phyloP scores from a whole-genome alignment of 805 yeast genomes.

The Phaffomyces antillensis region DNA sequence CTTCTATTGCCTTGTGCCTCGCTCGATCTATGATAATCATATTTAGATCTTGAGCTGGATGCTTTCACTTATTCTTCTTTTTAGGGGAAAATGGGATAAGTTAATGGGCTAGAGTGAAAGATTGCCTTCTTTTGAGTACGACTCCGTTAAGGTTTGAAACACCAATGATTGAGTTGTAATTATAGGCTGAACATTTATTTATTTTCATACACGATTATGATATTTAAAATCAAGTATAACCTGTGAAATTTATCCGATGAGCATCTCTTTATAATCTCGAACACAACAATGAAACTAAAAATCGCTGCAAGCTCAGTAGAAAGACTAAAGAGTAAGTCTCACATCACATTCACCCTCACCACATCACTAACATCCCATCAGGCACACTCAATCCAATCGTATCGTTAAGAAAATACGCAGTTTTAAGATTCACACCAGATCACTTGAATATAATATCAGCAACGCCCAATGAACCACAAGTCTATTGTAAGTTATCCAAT shows the following conservation, averaged over 20 bases:
- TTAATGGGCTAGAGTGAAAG: constrained; percentile 41
- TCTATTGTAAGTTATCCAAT: constrained; percentile 53
- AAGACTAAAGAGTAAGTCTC: constrained; percentile 21
- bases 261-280: no score
- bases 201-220: background rate
- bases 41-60: constrained; percentile 58
- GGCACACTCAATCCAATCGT: constrained; percentile 44
- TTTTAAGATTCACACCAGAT: constrained; percentile 46
- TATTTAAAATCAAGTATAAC: background rate
- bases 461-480: constrained; percentile 52
- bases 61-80: constrained; percentile 10
- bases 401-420: constrained; percentile 46
- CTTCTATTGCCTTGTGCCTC: constrained; percentile 48
- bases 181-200: constrained; percentile 17
- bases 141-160: constrained; percentile 28
- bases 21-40: constrained; percentile 41
- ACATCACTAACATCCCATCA: constrained; percentile 8
- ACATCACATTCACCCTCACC: background rate
- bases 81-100: no score
- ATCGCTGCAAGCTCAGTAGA: constrained; percentile 24
- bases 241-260: no score
- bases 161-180: constrained; percentile 24
- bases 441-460: constrained; percentile 46
- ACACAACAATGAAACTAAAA: constrained; percentile 24
- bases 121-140: constrained; percentile 55